Conservation (phyloP, 2,329 filamentous ascomycete genomes). For the Myriosclerotinia curreyana region DNA sequence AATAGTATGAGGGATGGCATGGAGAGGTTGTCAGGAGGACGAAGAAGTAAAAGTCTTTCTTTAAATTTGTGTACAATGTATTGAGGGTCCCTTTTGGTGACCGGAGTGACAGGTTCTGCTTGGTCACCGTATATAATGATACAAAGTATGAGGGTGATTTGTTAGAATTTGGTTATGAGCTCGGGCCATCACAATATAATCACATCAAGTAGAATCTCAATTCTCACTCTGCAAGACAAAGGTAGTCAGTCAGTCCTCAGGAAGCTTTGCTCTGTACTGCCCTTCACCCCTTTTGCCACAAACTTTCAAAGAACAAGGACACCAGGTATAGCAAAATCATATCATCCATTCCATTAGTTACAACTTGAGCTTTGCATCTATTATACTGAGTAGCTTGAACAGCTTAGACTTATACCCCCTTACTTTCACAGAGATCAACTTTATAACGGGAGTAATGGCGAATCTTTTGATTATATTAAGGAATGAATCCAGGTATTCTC, state of each 20-base stretch:
- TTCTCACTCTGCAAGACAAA: not conserved
- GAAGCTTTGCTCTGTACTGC: not conserved
- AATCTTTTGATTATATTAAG: slow-evolving; percentile 1
- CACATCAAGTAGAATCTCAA: too few species aligned
- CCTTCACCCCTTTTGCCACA: too few species aligned
- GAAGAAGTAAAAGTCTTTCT: not conserved
- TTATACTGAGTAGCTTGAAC: not conserved
- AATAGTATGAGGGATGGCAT: too few species aligned
- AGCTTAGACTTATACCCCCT: not conserved
- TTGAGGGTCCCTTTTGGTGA: not conserved
- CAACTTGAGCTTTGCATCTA: not conserved
- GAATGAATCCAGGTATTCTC: not conserved
- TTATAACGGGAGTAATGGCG: not conserved
- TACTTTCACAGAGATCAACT: not conserved
- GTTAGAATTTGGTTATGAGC: not conserved
- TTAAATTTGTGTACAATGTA: not conserved
- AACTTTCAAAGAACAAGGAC: not conserved
- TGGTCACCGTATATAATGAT: not conserved
- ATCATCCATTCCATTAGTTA: not conserved
- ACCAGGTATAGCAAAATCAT: not conserved
- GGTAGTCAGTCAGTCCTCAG: not conserved
- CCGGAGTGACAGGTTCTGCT: not conserved
- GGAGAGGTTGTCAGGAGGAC: not conserved
- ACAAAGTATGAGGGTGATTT: not conserved
- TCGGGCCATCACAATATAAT: not conserved